Evolutionary conservation across 2,329 filamentous ascomycete genomes (phyloP), one percentile per base, ranked within the genome.

Genomic region (Monilinia vaccinii-corymbosi): DNA sequence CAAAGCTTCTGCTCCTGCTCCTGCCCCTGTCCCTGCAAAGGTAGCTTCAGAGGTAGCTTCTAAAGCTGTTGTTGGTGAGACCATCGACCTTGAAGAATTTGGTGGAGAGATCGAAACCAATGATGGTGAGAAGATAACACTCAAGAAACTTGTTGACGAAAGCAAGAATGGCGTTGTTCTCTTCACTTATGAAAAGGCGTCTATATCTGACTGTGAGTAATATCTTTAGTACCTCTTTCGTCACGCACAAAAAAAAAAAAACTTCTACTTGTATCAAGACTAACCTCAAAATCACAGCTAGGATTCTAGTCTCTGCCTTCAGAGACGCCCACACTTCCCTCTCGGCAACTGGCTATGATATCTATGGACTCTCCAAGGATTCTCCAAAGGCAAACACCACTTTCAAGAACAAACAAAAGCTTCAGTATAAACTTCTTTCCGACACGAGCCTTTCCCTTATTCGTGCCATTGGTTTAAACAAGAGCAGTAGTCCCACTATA

Each of bases 161-260:
- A 96, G 91, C 81, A 86, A 89, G 76, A 80, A 82, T 40, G 94
- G 93, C 31, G 88, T 97, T 47, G 90, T 96, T 38, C 77, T 97
- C 34, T 97, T 99, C 74, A 97, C 92, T 36, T 97, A 97, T 72
- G 94, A 94, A 61, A 95, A 89, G 76, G 94, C 94, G 14, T 94
- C 88, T 32, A 99, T 94, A 25, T 90, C 91, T 42, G 93, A 93
- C 64, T 97, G 93, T 96, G 84, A 83, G 90, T 56, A 28, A n/a
- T n/a, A n/a, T n/a, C n/a, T n/a, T n/a, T n/a, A n/a, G n/a, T n/a
- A n/a, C 23, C 18, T 16, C n/a, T 11, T 14, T 31, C 36, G 8
- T 7, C 7, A 3, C 44, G 3, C 49, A 25, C 18, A 28, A 28
- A 28, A 6, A 28, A 25, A 28, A 28, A 28, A 6, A 28, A 3